These are phyloP conservation scores for Coemansia sp. DNA, from an alignment of 192 early-diverging fungal species.

Conservation along the genomic window DNA sequence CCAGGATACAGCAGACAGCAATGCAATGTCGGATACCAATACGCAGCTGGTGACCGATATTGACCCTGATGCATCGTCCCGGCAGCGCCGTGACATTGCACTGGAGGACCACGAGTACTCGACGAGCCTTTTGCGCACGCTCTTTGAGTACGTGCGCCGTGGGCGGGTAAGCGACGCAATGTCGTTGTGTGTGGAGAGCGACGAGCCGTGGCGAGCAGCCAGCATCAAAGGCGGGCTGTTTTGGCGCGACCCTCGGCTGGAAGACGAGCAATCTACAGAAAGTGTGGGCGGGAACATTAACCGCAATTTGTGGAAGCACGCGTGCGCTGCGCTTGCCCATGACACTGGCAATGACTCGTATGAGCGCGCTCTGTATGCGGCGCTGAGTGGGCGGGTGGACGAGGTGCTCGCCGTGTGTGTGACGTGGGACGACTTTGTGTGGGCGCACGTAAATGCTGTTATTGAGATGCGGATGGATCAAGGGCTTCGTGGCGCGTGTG, in stretches of 20 bases:
- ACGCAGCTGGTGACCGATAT: conserved; percentile 31
- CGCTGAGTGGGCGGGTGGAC: conserved; percentile 69
- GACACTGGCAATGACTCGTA: conserved; percentile 58
- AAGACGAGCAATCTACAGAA: conserved; percentile 21
- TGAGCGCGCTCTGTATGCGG: conserved; percentile 80
- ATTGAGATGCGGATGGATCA: conserved; percentile 64
- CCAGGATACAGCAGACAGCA: conserved; percentile 7
- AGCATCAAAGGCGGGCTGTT: conserved; percentile 66
- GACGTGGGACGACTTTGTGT: conserved; percentile 86
- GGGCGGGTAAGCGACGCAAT: conserved; percentile 66
- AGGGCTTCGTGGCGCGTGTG: conserved; percentile 18
- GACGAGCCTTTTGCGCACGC: conserved; percentile 59
- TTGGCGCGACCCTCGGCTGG: conserved; percentile 55
- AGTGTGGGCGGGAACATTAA: conserved; percentile 42
- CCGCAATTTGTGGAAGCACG: conserved; percentile 47
- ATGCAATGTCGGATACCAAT: background rate
- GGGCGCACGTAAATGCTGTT: conserved; percentile 76
- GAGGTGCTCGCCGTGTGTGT: conserved; percentile 74
- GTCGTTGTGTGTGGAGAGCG: conserved; percentile 69
- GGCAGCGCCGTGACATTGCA: conserved; percentile 33
- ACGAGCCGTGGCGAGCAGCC: conserved; percentile 81
- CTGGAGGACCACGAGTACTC: conserved; percentile 55
- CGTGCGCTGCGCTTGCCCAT: conserved; percentile 44
- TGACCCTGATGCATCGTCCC: conserved; percentile 41
- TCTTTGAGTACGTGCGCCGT: conserved; percentile 77